Evolutionary conservation across 2,329 filamentous ascomycete species (phyloP).

Genomic region (Penicillium sp.): DNA sequence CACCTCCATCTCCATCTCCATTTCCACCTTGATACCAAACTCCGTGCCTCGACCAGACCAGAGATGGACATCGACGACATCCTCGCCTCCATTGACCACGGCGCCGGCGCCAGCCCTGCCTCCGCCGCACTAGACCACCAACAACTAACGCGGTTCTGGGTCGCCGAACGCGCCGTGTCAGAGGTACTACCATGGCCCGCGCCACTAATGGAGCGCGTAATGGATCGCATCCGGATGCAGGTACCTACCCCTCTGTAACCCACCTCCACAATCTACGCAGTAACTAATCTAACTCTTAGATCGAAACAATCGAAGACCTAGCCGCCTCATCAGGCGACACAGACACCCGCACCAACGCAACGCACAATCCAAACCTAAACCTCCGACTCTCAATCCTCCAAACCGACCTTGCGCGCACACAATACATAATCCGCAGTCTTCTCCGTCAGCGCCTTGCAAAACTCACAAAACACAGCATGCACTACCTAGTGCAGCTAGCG

Average conservation of each 20-base stretch:
- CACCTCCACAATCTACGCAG: too few species aligned
- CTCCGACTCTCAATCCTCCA: constrained; percentile 92
- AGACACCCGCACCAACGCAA: constrained; percentile 34
- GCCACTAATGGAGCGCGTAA: constrained; percentile 74
- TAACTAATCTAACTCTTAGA: constrained; percentile 33
- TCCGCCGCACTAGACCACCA: constrained; percentile 64
- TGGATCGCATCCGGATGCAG: constrained; percentile 64
- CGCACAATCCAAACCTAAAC: constrained; percentile 84
- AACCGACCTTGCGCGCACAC: constrained; percentile 90
- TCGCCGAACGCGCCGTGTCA: constrained; percentile 82
- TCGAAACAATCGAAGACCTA: constrained; percentile 62
- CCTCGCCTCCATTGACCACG: constrained; percentile 64
- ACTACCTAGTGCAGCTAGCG: constrained; percentile 35
- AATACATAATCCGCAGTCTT: constrained; percentile 80
- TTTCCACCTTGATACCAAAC: background rate
- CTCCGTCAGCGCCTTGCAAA: constrained; percentile 82
- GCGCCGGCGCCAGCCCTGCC: constrained; percentile 41
- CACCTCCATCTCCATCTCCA: constrained; percentile 11
- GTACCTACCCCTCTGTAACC: constrained; percentile 21
- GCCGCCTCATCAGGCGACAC: constrained; percentile 43
- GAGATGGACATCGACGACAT: constrained; percentile 77
- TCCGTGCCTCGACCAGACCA: constrained; percentile 26
- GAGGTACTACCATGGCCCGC: constrained; percentile 78
- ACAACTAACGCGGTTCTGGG: constrained; percentile 83
- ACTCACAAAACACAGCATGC: constrained; percentile 50